phyloP scores from a whole-genome alignment of 371 early-diverging fungal species.

The Apophysomyces ossiformis region DNA sequence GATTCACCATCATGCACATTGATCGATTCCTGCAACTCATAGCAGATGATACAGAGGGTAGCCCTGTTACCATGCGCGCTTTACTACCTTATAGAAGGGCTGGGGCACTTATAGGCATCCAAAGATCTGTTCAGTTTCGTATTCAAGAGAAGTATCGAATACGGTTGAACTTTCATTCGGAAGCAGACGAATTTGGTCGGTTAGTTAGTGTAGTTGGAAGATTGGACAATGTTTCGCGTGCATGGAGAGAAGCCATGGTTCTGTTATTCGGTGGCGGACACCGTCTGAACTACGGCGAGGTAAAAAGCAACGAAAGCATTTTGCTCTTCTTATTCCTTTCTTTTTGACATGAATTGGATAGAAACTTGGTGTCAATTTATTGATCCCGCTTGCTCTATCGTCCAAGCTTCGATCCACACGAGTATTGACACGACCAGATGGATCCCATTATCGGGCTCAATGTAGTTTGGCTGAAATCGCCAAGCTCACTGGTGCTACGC shows the following conservation, averaged over 20 bases:
- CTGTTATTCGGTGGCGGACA: slow-evolving; percentile 19
- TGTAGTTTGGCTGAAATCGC: slow-evolving; percentile 23
- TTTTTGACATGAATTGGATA: neutral
- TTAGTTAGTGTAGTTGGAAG: slow-evolving; percentile 18
- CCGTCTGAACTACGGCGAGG: slow-evolving; percentile 15
- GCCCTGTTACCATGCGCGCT: slow-evolving; percentile 28
- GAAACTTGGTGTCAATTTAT: slow-evolving; percentile 18
- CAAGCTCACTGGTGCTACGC: slow-evolving; percentile 8
- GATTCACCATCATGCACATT: slow-evolving; percentile 10
- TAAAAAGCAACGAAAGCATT: slow-evolving; percentile 3
- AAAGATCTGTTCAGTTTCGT: slow-evolving; percentile 14
- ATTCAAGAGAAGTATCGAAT: slow-evolving; percentile 23
- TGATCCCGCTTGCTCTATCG: slow-evolving; percentile 16
- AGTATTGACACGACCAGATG: neutral
- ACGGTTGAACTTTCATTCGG: slow-evolving; percentile 11
- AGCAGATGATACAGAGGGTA: neutral
- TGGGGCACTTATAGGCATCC: slow-evolving; percentile 20
- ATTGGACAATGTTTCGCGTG: slow-evolving; percentile 9
- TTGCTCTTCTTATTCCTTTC: no score
- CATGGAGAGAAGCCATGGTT: slow-evolving; percentile 20
- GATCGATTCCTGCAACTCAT: slow-evolving; percentile 12
- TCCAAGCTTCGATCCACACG: slow-evolving; percentile 10
- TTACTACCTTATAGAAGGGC: slow-evolving; percentile 11
- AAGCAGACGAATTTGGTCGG: slow-evolving; percentile 19
- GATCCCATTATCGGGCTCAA: neutral